A percentile compares a stretch with the other conserved stretches of the same genome.
Conservation (phyloP, 208 protist genomes). For the Paratrypanosoma confusum region DNA sequence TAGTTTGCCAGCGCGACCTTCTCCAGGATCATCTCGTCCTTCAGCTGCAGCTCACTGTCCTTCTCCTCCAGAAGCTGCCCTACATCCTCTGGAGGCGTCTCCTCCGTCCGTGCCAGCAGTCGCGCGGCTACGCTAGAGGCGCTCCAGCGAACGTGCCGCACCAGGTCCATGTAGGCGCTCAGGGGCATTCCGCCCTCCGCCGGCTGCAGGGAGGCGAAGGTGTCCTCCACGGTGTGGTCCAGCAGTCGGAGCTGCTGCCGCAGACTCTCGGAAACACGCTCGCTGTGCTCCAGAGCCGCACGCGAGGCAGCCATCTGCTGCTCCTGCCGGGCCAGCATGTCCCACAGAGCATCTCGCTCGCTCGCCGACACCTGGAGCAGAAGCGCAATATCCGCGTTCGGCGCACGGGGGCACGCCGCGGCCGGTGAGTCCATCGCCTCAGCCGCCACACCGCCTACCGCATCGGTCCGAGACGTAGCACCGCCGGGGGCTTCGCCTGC, state of each 20-base stretch:
- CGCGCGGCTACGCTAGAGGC: conserved; percentile 31
- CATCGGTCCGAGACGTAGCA: too few relatives aligned
- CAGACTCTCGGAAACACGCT: conserved; percentile 28
- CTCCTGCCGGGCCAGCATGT: conserved; percentile 51
- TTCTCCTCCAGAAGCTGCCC: conserved; percentile 50
- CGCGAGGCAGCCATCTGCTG: conserved; percentile 26
- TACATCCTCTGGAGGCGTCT: conserved; percentile 7
- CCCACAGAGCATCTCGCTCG: conserved; percentile 47
- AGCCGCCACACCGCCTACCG: too few relatives aligned
- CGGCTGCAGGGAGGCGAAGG: conserved; percentile 15
- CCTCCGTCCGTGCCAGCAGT: conserved; percentile 21
- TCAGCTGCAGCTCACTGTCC: conserved; percentile 51
- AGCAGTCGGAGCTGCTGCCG: conserved; percentile 18
- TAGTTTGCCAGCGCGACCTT: conserved; percentile 68
- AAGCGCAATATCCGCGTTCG: conserved; percentile 18
- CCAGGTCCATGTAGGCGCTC: conserved; percentile 53
- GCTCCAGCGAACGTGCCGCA: conserved; percentile 39
- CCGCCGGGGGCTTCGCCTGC: too few relatives aligned
- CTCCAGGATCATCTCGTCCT: conserved; percentile 70
- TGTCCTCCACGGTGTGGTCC: conserved; percentile 16
- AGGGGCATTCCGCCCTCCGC: conserved; percentile 45
- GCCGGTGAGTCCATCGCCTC: too few relatives aligned
- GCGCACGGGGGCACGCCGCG: too few relatives aligned
- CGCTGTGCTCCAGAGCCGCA: conserved; percentile 25
- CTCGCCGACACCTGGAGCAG: conserved; percentile 44